Percentiles rank a stretch among this genome's conserved stretches.
Conservation (phyloP, 2,329 filamentous ascomycete genomes). For the Canariomyces notabilis region DNA sequence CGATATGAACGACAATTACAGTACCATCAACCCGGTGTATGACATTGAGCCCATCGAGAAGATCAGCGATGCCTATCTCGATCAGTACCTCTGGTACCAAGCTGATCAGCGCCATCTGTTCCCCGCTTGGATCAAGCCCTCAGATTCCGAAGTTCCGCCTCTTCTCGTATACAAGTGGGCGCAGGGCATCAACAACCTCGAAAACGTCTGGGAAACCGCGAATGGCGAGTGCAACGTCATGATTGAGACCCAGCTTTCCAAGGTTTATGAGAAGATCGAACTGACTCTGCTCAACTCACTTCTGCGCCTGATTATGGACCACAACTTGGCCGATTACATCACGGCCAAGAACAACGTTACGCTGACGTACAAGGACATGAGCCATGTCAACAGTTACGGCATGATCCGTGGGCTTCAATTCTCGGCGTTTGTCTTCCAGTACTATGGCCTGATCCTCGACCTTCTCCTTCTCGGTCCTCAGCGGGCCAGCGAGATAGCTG, state of each 20-base stretch:
- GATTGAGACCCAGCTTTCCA: slow-evolving; percentile 97
- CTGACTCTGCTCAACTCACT: slow-evolving; percentile 90
- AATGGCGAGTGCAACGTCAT: slow-evolving; percentile 97
- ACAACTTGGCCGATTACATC: slow-evolving; percentile 98
- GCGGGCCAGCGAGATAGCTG: slow-evolving; percentile 95
- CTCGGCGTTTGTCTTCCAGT: slow-evolving; percentile 98
- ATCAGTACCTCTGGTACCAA: slow-evolving; percentile 99
- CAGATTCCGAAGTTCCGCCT: slow-evolving; percentile 94
- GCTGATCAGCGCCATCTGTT: slow-evolving; percentile 96
- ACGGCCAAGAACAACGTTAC: slow-evolving; percentile 99
- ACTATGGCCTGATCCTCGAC: slow-evolving; percentile 93
- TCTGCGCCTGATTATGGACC: slow-evolving; percentile 94
- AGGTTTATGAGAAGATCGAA: slow-evolving; percentile 99
- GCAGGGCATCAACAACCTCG: slow-evolving; percentile 96
- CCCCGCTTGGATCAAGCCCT: slow-evolving; percentile 98
- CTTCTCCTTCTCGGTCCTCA: slow-evolving; percentile 86
- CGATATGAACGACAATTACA: slow-evolving; percentile 99
- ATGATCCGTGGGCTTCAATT: slow-evolving; percentile 98
- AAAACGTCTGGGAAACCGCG: slow-evolving; percentile 88
- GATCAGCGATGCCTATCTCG: slow-evolving; percentile 96
- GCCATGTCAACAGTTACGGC: slow-evolving; percentile 97
- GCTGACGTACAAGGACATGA: slow-evolving; percentile 99
- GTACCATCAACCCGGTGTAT: slow-evolving; percentile 97
- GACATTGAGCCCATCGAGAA: slow-evolving; percentile 99
- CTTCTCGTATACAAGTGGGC: slow-evolving; percentile 97